Conservation (phyloP, 805 yeast genomes). For the Saccharomycopsis capsularis region DNA sequence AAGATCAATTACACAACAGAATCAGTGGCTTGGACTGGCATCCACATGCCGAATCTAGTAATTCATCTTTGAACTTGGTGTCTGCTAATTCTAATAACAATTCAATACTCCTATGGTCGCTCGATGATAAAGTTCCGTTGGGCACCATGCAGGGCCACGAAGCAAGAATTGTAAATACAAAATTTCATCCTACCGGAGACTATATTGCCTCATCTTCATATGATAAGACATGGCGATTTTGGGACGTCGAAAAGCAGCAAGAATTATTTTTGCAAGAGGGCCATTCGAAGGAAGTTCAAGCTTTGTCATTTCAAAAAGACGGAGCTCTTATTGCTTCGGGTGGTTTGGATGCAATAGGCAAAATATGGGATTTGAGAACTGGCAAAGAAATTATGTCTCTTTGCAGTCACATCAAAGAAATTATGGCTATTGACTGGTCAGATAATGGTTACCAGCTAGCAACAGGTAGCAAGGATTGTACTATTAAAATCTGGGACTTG, state of each 20-base stretch:
- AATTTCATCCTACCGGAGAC: slow-evolving; percentile 57
- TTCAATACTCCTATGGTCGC: slow-evolving; percentile 31
- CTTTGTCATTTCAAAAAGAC: slow-evolving; percentile 60
- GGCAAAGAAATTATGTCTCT: slow-evolving; percentile 58
- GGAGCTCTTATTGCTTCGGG: slow-evolving; percentile 73
- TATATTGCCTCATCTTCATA: slow-evolving; percentile 65
- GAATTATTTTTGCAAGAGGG: slow-evolving; percentile 76
- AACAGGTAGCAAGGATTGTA: slow-evolving; percentile 79
- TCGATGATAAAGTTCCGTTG: slow-evolving; percentile 23
- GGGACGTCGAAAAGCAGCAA: slow-evolving; percentile 54
- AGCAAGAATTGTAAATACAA: slow-evolving; percentile 50
- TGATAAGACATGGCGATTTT: slow-evolving; percentile 82
- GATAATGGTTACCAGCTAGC: slow-evolving; percentile 69
- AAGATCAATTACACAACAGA: slow-evolving; percentile 55
- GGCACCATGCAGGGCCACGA: slow-evolving; percentile 38
- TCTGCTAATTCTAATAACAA: slow-evolving; percentile 43
- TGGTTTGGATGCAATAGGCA: slow-evolving; percentile 67
- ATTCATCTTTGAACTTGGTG: slow-evolving; percentile 27
- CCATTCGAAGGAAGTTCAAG: slow-evolving; percentile 65
- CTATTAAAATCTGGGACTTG: slow-evolving; percentile 81
- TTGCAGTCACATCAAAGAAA: slow-evolving; percentile 64
- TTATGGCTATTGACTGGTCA: slow-evolving; percentile 69
- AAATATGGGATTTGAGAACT: slow-evolving; percentile 81
- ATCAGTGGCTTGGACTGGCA: slow-evolving; percentile 68
- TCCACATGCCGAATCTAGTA: slow-evolving; percentile 25